Percentiles rank a stretch among this genome's conserved stretches.
These are phyloP conservation scores for Forsythia viridissima DNA, from an alignment of 257 asterid species.

Conservation along the genomic window DNA sequence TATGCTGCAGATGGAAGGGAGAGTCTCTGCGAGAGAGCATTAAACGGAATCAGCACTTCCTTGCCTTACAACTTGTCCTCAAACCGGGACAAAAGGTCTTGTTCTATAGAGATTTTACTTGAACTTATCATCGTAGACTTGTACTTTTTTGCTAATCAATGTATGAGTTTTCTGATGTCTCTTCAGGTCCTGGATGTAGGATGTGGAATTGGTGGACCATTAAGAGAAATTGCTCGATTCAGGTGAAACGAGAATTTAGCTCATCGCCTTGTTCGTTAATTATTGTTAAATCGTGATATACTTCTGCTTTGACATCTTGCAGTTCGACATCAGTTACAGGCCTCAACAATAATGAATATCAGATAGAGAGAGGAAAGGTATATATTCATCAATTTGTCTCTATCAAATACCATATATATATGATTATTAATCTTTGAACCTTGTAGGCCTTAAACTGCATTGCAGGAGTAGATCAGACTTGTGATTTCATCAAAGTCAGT, in stretches of 20 bases:
- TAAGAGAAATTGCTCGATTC: conserved; percentile 93
- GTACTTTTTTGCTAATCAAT: neutral
- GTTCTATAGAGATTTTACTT: neutral
- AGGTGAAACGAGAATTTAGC: conserved; percentile 45
- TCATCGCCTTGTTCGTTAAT: neutral
- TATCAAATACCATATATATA: neutral
- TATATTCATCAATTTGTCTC: neutral
- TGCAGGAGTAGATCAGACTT: conserved; percentile 73
- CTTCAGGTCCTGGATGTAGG: conserved; percentile 96
- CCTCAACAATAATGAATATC: conserved; percentile 96
- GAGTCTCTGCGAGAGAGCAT: conserved; percentile 94
- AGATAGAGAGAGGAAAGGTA: conserved; percentile 91
- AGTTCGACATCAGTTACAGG: conserved; percentile 84
- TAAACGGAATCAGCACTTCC: conserved; percentile 91
- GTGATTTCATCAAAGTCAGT: conserved; percentile 88
- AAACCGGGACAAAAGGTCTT: conserved; percentile 86
- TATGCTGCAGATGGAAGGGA: conserved; percentile 72
- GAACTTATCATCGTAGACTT: conserved; percentile 12
- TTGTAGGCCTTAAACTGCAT: conserved; percentile 62
- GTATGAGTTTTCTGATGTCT: neutral
- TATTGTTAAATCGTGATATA: neutral
- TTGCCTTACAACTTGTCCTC: conserved; percentile 83
- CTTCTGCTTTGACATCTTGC: conserved; percentile 36
- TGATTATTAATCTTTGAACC: neutral
- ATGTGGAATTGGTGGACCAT: conserved; percentile 98